Percentiles rank a stretch among this genome's conserved stretches.
Conservation (phyloP, 176 grass and related monocot genomes). For the Pharus latifolius region DNA sequence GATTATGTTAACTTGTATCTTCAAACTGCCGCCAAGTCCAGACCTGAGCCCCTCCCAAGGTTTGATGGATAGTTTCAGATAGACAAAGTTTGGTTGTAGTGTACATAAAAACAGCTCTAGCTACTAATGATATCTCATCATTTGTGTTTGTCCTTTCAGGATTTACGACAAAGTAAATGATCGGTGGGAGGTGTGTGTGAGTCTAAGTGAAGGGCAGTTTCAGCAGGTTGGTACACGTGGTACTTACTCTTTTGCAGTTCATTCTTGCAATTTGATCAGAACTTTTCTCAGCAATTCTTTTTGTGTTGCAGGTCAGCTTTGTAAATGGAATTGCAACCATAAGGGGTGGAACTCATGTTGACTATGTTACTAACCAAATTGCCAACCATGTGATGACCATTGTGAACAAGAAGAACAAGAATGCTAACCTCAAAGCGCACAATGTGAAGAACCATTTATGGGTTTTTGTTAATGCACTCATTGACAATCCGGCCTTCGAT, state of each 20-base stretch:
- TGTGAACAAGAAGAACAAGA: conserved; percentile 92
- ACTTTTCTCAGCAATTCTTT: too few species aligned
- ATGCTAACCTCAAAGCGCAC: conserved; percentile 74
- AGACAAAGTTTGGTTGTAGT: neutral
- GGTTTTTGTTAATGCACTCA: conserved; percentile 87
- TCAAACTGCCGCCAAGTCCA: conserved; percentile 22
- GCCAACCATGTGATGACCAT: conserved; percentile 42
- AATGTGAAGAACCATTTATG: conserved; percentile 71
- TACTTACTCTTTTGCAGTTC: neutral
- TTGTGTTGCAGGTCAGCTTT: conserved; percentile 71
- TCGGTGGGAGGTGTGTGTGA: conserved; percentile 79
- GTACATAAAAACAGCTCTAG: neutral
- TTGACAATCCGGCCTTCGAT: conserved; percentile 93
- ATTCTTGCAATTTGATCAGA: neutral
- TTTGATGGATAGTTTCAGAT: conserved; percentile 15
- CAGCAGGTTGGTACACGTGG: conserved; percentile 56
- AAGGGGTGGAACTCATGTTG: conserved; percentile 84
- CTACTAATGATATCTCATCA: neutral
- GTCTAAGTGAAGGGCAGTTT: conserved; percentile 84
- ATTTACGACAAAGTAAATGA: conserved; percentile 50
- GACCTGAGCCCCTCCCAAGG: conserved; percentile 18
- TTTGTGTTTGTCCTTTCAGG: conserved; percentile 30
- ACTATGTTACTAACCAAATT: conserved; percentile 75
- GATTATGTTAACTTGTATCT: conserved; percentile 77
- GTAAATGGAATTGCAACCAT: conserved; percentile 83